phyloP scores from a whole-genome alignment of 2,329 filamentous ascomycete genomes.

The Penicillium hesseltinei region DNA sequence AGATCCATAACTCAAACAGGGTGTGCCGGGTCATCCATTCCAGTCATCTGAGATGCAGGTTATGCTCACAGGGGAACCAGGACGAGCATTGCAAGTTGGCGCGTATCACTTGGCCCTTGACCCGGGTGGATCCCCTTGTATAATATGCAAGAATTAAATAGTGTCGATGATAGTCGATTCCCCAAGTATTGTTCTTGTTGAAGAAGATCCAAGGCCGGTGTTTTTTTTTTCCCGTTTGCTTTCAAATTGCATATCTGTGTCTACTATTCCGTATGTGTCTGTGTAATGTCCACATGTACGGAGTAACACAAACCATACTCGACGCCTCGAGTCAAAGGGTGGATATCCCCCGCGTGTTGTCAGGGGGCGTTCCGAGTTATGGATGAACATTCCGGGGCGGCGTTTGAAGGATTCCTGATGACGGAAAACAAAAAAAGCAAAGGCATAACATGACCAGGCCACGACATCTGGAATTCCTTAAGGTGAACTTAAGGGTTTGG shows the following conservation, averaged over 20 bases:
- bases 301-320: background rate
- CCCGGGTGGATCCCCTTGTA: background rate
- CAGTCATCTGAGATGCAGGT: slow-evolving; percentile 10
- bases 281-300: background rate
- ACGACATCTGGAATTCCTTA: background rate
- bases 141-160: background rate
- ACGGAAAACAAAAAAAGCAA: slow-evolving; percentile 5
- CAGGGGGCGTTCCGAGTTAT: slow-evolving; percentile 14
- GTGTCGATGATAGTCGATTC: background rate
- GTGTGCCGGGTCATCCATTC: slow-evolving; percentile 21
- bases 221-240: background rate
- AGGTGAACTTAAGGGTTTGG: background rate
- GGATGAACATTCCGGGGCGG: slow-evolving; percentile 21
- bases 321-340: background rate
- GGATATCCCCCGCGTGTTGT: background rate
- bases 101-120: slow-evolving; percentile 7
- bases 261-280: too few species aligned
- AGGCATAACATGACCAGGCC: background rate
- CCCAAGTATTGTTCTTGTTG: background rate
- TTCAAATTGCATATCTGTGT: background rate
- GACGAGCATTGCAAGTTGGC: slow-evolving; percentile 10
- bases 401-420: slow-evolving; percentile 17
- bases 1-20: slow-evolving; percentile 9
- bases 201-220: too few species aligned
- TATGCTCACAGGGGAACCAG: background rate